Percentiles rank a stretch among this genome's conserved stretches.
Evolutionary conservation across 2,329 filamentous ascomycete species (phyloP).

Genomic region (Colletotrichum karsti): DNA sequence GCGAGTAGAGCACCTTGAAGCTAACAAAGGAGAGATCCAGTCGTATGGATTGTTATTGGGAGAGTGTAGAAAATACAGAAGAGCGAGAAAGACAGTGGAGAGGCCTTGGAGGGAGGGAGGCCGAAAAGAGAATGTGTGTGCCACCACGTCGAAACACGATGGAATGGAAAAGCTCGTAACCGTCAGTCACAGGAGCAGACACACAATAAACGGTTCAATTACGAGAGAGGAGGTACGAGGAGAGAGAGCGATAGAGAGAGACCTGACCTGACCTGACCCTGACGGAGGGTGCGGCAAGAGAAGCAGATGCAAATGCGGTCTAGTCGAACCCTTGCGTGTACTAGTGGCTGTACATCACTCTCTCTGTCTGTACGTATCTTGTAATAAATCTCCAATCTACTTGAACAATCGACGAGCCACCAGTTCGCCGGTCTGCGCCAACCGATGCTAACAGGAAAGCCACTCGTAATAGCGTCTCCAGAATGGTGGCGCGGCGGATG

Average conservation of each 20-base stretch:
- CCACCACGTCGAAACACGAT: conserved; percentile 23
- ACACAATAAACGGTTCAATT: neutral
- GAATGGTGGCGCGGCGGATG: conserved; percentile 9
- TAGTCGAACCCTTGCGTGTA: conserved; percentile 1
- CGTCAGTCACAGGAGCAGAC: conserved; percentile 5
- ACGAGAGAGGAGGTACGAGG: neutral
- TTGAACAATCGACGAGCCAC: no score
- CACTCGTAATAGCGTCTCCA: conserved; percentile 23
- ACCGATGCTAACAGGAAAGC: conserved; percentile 17
- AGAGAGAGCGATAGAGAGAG: neutral
- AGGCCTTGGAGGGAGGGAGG: neutral
- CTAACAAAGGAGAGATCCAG: neutral
- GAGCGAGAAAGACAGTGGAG: neutral
- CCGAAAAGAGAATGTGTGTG: neutral
- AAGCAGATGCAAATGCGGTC: neutral
- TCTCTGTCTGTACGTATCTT: no score
- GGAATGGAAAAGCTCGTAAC: conserved; percentile 16
- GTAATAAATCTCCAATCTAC: no score
- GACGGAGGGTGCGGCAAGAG: conserved; percentile 3
- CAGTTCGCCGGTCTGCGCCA: neutral
- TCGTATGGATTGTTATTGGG: neutral
- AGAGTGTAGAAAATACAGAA: neutral
- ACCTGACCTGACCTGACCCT: no score
- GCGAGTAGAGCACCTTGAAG: neutral
- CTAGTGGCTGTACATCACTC: no score